Evolutionary conservation across 441 rosid genomes (phyloP).

Genomic region (Arabidopsis lyrata): DNA sequence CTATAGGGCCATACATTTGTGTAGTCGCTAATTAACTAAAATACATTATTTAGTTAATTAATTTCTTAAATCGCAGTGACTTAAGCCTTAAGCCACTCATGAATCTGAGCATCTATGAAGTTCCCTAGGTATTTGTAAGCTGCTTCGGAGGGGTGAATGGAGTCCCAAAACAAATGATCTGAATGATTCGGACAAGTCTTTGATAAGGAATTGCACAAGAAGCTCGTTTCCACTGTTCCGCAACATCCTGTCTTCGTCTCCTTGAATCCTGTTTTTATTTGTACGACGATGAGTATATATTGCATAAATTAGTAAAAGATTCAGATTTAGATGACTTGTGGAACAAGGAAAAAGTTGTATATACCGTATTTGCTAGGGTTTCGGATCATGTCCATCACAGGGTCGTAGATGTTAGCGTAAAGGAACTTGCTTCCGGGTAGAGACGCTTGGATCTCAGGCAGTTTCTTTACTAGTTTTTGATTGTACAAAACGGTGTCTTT

Average conservation of each 20-base stretch:
- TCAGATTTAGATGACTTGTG: not conserved
- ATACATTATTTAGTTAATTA: not conserved
- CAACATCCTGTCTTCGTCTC: slow-evolving; percentile 48
- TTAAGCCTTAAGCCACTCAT: slow-evolving; percentile 21
- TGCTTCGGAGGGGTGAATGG: slow-evolving; percentile 54
- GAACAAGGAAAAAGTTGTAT: not conserved
- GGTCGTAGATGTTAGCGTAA: slow-evolving; percentile 47
- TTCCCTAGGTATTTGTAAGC: slow-evolving; percentile 39
- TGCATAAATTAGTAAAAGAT: not conserved
- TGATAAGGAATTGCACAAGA: slow-evolving; percentile 42
- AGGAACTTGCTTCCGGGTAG: slow-evolving; percentile 47
- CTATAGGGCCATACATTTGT: not conserved
- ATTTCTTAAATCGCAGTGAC: not conserved
- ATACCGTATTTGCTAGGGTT: slow-evolving; percentile 53
- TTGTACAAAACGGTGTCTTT: slow-evolving; percentile 53
- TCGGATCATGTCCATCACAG: slow-evolving; percentile 52
- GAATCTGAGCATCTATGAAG: slow-evolving; percentile 13
- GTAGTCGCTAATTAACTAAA: not conserved
- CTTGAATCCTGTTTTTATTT: slow-evolving; percentile 24
- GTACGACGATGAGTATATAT: not conserved
- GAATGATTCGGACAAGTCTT: slow-evolving; percentile 47
- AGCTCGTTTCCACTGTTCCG: slow-evolving; percentile 44
- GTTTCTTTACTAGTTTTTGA: slow-evolving; percentile 47
- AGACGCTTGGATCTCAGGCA: slow-evolving; percentile 40
- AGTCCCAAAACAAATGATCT: slow-evolving; percentile 55